Evolutionary conservation across 2,329 filamentous ascomycete genomes (phyloP).

Genomic region (Colletotrichum salicis): DNA sequence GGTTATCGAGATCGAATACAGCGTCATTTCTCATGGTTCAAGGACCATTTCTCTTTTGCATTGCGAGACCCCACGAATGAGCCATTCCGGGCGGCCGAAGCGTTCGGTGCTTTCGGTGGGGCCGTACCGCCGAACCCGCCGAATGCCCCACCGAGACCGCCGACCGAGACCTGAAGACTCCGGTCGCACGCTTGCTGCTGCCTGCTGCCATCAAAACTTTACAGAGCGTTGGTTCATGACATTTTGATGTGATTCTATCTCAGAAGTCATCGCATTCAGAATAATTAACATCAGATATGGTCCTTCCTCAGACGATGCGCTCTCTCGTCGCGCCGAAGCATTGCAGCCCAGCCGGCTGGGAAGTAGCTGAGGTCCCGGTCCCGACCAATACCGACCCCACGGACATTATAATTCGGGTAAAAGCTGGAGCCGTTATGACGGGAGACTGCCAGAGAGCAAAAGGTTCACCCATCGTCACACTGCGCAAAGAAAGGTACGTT

Average conservation of each 20-base stretch:
- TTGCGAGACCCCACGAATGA: background rate
- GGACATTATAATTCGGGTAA: constrained; percentile 55
- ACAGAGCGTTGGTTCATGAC: background rate
- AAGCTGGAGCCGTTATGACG: constrained; percentile 49
- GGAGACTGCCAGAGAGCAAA: constrained; percentile 45
- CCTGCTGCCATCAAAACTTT: too few relatives aligned
- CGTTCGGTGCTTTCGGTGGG: constrained; percentile 30
- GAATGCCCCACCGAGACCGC: constrained; percentile 20
- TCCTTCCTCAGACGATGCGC: constrained; percentile 53
- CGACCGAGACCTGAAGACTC: constrained; percentile 1
- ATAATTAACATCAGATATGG: constrained; percentile 38
- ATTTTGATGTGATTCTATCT: too few relatives aligned
- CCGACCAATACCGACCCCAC: constrained; percentile 55
- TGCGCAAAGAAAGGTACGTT: constrained; percentile 32
- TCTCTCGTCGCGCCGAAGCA: constrained; percentile 54
- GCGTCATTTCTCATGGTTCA: background rate
- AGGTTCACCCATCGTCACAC: constrained; percentile 38
- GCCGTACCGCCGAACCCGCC: constrained; percentile 12
- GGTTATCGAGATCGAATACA: background rate
- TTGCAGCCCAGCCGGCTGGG: constrained; percentile 50
- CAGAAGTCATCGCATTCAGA: too few relatives aligned
- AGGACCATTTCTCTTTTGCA: background rate
- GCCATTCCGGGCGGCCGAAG: background rate
- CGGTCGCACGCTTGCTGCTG: background rate
- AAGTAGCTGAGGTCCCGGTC: constrained; percentile 53